These are phyloP conservation scores for Lantana camara DNA, from an alignment of 257 asterid genomes.

Conservation along the genomic window DNA sequence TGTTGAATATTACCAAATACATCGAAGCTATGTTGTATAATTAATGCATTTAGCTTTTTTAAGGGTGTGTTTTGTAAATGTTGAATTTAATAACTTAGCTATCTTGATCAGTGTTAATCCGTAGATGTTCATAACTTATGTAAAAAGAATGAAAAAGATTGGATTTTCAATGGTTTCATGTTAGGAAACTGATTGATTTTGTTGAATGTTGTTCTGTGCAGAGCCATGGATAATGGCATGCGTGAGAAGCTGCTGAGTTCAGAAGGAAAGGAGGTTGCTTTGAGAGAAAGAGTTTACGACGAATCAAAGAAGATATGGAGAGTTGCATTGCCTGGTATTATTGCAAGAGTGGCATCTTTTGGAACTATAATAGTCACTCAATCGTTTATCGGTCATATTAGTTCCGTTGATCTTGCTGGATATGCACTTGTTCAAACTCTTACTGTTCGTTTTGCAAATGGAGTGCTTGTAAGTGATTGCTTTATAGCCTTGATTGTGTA, in stretches of 20 bases:
- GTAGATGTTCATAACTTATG: too few species aligned
- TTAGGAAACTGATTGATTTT: not conserved
- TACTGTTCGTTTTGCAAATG: constrained; percentile 61
- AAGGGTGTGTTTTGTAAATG: too few species aligned
- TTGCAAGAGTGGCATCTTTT: constrained; percentile 66
- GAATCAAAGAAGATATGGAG: constrained; percentile 75
- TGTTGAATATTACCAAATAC: too few species aligned
- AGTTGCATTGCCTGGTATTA: constrained; percentile 68
- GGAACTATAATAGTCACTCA: constrained; percentile 72
- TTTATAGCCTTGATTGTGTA: not conserved
- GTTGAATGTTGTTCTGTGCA: constrained; percentile 20
- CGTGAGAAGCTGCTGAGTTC: constrained; percentile 42
- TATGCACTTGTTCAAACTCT: constrained; percentile 77
- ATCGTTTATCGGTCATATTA: constrained; percentile 65
- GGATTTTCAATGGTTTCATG: too few species aligned
- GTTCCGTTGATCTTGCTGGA: constrained; percentile 65
- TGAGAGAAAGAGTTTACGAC: constrained; percentile 44
- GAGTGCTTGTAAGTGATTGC: constrained; percentile 50
- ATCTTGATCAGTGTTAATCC: not conserved
- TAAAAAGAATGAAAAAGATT: too few species aligned
- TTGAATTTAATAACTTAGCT: not conserved
- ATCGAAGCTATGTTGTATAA: too few species aligned
- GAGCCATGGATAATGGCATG: constrained; percentile 54
- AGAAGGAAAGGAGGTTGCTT: constrained; percentile 37
- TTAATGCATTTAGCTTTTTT: too few species aligned